Conservation (phyloP, 2,329 filamentous ascomycete genomes). For the Periconia digitata region DNA sequence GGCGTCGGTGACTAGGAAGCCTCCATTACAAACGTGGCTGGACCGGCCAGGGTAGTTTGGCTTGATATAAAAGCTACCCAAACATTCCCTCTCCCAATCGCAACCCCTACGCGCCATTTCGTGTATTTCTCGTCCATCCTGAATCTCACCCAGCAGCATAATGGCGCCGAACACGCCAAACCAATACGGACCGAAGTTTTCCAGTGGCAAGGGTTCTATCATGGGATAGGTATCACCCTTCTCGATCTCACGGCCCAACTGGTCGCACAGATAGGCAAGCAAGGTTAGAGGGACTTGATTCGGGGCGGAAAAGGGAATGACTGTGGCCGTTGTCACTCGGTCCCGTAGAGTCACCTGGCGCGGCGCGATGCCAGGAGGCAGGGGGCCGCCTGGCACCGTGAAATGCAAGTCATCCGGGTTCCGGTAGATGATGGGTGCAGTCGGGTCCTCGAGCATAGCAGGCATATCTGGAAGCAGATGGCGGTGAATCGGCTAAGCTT, state of each 20-base stretch:
- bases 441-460: constrained; percentile 77
- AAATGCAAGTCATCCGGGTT: constrained; percentile 67
- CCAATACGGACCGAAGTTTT: constrained; percentile 81
- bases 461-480: constrained; percentile 59
- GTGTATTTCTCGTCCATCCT: constrained; percentile 53
- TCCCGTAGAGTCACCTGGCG: constrained; percentile 81
- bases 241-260: constrained; percentile 88
- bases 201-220: constrained; percentile 72
- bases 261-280: constrained; percentile 75
- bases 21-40: constrained; percentile 80
- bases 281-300: constrained; percentile 75
- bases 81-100: constrained; percentile 79
- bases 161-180: constrained; percentile 87
- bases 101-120: constrained; percentile 48
- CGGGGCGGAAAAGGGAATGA: constrained; percentile 79
- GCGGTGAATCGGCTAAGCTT: neutral
- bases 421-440: constrained; percentile 69
- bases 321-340: constrained; percentile 78
- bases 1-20: constrained; percentile 53
- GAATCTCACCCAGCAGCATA: constrained; percentile 78
- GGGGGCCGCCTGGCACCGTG: constrained; percentile 62
- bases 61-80: constrained; percentile 93
- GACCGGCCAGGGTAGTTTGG: constrained; percentile 90
- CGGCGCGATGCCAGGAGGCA: constrained; percentile 70
- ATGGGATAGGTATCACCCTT: constrained; percentile 92